Evolutionary conservation across 345 rosid species (phyloP), one percentile per base, ranked within the genome.

Genomic region (Hibiscus mutabilis): DNA sequence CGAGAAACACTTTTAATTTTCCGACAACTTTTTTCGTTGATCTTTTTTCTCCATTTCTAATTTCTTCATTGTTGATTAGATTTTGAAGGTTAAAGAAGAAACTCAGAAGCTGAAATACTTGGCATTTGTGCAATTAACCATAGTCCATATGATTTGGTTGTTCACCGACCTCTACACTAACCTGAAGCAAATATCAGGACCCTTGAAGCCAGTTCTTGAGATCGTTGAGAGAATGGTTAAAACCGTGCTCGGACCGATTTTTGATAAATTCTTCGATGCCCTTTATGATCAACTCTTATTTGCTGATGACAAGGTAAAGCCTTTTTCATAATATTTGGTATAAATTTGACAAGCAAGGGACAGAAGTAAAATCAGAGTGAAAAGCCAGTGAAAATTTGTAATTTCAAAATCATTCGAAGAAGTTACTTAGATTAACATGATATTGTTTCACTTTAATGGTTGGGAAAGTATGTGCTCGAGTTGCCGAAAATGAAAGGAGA

Each of bases 171-270:
- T 92, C 27, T 91, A 89, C 70, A 74, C 74, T 3, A 82, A 85
- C 75, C 95, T 89, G 5, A 92, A 92, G 84, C 96, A 88, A 24
- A 83, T 76, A 80, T 81, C 89, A 0, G 96, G 98, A 44, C 96
- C 90, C 3, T 76, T 92, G 84, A 96, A 90, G 75, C 75, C 93
- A 3, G 91, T 91, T 15, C 88, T 96, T 69, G 95, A 92, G 81
- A 86, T 92, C 11, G 82, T 87, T 1, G 98, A 92, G 79, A 96
- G 89, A n/a, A 84, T 91, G 1, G 89, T 96, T 18, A 91, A 86
- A 84, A 88, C 73, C 15, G 85, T 96, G n/a, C 86, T 91, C 0
- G 87, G 89, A 33, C 98, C 94, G 33, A 97, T 96, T 2, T 86
- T 84, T 47, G 73, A 83, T 10, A 91, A 89, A 69, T 92, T 75